These are phyloP conservation scores for Xylariales sp. DNA, from an alignment of 2,329 filamentous ascomycete species.

Conservation along the genomic window DNA sequence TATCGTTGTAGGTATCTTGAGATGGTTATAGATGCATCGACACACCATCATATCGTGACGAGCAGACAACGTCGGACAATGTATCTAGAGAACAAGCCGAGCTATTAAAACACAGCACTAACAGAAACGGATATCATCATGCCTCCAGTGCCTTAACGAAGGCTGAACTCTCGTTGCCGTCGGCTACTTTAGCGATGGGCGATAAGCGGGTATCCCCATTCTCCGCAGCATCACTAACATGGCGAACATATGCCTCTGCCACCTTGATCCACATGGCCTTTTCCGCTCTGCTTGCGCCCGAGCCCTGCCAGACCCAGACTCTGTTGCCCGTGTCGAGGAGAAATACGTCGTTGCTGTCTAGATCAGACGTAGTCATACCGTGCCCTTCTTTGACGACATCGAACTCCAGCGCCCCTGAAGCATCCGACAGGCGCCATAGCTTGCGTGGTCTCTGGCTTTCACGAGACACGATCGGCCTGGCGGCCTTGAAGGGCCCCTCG, in stretches of 20 bases:
- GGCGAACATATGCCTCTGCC: slow-evolving; percentile 65
- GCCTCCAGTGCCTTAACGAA: slow-evolving; percentile 62
- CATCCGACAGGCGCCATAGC: slow-evolving; percentile 73
- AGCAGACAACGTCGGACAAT: too few relatives aligned
- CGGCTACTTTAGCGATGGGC: slow-evolving; percentile 67
- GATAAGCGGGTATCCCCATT: slow-evolving; percentile 55
- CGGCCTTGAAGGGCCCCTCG: slow-evolving; percentile 43
- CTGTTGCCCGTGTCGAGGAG: slow-evolving; percentile 67
- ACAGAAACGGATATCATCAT: slow-evolving; percentile 6
- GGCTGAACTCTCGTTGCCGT: slow-evolving; percentile 65
- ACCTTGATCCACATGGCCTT: slow-evolving; percentile 70
- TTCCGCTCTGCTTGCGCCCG: slow-evolving; percentile 67
- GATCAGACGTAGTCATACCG: slow-evolving; percentile 58
- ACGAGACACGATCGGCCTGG: slow-evolving; percentile 41
- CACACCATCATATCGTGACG: too few relatives aligned
- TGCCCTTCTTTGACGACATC: slow-evolving; percentile 67
- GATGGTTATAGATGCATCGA: too few relatives aligned
- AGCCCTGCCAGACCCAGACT: slow-evolving; percentile 76
- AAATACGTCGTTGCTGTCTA: slow-evolving; percentile 72
- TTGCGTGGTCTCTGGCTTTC: slow-evolving; percentile 51
- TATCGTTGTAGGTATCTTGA: too few relatives aligned
- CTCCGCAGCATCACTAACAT: slow-evolving; percentile 51
- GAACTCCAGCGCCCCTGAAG: slow-evolving; percentile 67
- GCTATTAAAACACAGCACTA: not conserved
- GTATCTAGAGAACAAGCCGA: too few relatives aligned